Evolutionary conservation across 176 grass and related monocot species (phyloP).

Genomic region (sorghum (Sorghum bicolor)): DNA sequence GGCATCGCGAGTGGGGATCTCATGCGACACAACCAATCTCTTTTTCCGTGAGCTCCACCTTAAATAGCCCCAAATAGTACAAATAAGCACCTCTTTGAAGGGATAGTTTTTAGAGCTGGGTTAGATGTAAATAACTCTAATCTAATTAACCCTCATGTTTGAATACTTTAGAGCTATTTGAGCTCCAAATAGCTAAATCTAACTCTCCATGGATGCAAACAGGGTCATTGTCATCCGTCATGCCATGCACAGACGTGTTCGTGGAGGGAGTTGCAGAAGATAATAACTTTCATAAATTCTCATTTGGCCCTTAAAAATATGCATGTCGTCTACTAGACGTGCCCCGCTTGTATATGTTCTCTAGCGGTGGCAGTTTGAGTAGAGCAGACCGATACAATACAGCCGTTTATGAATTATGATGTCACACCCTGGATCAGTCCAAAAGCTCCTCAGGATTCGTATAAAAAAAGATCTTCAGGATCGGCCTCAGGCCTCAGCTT

Average conservation of each 20-base stretch:
- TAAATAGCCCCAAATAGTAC: too few species aligned
- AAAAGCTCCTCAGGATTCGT: not conserved
- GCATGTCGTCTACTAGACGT: not conserved
- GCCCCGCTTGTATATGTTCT: not conserved
- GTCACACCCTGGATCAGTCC: conserved; percentile 14
- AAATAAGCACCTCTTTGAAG: too few species aligned
- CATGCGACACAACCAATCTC: too few species aligned
- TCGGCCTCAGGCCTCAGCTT: not conserved
- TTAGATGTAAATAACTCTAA: too few species aligned
- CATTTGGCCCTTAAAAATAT: not conserved
- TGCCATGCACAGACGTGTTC: not conserved
- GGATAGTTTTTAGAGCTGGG: too few species aligned
- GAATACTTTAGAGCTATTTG: too few species aligned
- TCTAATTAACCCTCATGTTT: too few species aligned
- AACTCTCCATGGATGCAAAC: too few species aligned
- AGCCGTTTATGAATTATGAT: not conserved
- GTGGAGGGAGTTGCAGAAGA: not conserved
- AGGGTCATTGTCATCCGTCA: not conserved
- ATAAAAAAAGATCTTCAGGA: not conserved
- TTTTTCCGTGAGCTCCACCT: too few species aligned
- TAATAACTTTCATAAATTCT: not conserved
- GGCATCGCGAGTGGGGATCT: too few species aligned
- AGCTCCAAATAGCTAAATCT: too few species aligned
- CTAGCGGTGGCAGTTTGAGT: not conserved
- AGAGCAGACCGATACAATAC: too few species aligned